Evolutionary conservation across 495 filamentous ascomycete species (phyloP), one percentile per base, ranked within the genome.

Genomic region (Parachaetomium inaequale): DNA sequence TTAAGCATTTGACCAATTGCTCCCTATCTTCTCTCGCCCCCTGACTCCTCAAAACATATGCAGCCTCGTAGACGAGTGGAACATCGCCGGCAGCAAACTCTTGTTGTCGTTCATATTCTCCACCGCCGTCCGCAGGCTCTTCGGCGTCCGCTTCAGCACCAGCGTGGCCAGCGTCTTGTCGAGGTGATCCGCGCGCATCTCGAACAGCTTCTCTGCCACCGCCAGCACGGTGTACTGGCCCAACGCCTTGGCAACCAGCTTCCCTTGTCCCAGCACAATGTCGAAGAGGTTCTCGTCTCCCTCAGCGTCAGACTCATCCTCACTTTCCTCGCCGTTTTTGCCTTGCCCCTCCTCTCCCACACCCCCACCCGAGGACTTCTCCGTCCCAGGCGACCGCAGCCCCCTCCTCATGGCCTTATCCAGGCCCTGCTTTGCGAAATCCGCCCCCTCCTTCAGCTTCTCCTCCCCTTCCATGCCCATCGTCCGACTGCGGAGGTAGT

Each of bases 41-140:
- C 45, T 25, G 42, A 26, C 31, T 31, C 60, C 2, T 63, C 34
- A 63, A 52, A 58, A 49, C 43, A 59, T 59, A 70, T 76, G 47
- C 1, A 60, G 23, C 49, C 49, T 42, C 34, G 50, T 53, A 36
- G 38, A 52, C 23, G 58, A 60, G 28, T 60, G 58, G 32, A 52
- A 52, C 58, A 60, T 60, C 11, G 72, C 71, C 59, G 72, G 75
- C 66, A 77, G 61, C 34, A 77, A 66, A 54, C 73, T 70, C 63
- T 67, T 71, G 47, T 73, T 74, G 23, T 77, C 71, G 34, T 75
- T 66, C 46, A 77, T 62, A 50, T 69, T 73, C 55, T 72, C 66
- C 57, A 75, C 67, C 15, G 75, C 75, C 8, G 70, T 67, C 62
- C 68, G 64, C 62, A 76, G 53, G 10, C 63, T 64, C 61, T 64